Percentiles rank a stretch among this genome's conserved stretches.
These are phyloP conservation scores for Mucor indicus DNA, from an alignment of 371 early-diverging fungal genomes.

Conservation along the genomic window DNA sequence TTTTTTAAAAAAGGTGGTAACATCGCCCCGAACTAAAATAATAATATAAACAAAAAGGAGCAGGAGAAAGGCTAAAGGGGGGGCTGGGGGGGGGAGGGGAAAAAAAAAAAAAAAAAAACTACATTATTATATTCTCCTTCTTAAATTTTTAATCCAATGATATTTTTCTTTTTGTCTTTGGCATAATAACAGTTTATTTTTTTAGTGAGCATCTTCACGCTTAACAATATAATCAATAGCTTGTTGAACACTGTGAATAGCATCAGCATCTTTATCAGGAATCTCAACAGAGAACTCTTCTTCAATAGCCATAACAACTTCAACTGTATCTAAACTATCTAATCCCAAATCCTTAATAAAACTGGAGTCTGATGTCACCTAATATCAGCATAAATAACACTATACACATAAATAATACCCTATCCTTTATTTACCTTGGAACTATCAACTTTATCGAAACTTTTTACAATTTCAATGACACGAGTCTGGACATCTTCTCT, in stretches of 20 bases:
- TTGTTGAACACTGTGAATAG: constrained; percentile 83
- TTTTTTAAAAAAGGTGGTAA: constrained; percentile 26
- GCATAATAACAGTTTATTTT: too few relatives aligned
- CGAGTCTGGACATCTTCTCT: constrained; percentile 71
- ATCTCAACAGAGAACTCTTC: constrained; percentile 98
- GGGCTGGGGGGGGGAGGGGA: background rate
- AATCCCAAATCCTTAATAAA: constrained; percentile 94
- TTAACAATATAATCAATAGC: constrained; percentile 85
- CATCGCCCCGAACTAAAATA: background rate
- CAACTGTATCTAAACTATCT: constrained; percentile 95
- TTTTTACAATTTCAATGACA: constrained; percentile 81
- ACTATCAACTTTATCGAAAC: constrained; percentile 93
- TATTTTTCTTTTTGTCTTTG: too few relatives aligned
- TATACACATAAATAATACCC: background rate
- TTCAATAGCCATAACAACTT: constrained; percentile 98
- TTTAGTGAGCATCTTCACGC: constrained; percentile 79
- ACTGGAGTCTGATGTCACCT: constrained; percentile 84
- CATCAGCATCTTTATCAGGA: constrained; percentile 96
- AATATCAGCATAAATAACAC: constrained; percentile 3
- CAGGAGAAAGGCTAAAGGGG: too few relatives aligned
- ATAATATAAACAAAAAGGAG: background rate
- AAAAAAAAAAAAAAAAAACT: background rate
- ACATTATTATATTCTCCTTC: too few relatives aligned
- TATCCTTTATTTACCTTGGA: constrained; percentile 71
- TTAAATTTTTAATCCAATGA: too few relatives aligned